Conservation (phyloP, 805 yeast genomes). For the Debaryomyces tyrocola region DNA sequence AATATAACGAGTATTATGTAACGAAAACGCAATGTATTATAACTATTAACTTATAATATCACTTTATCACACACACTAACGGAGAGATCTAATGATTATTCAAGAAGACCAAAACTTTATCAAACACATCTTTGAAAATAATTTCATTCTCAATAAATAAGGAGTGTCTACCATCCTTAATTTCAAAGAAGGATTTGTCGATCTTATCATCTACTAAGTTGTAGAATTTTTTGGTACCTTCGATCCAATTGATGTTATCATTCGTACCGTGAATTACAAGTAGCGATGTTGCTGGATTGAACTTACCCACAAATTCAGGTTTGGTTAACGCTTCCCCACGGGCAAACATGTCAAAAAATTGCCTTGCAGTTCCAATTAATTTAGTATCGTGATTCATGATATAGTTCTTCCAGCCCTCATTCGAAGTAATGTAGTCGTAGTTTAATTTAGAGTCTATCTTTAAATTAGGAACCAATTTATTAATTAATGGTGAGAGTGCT, state of each 20-base stretch:
- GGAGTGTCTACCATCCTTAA: slow-evolving; percentile 43
- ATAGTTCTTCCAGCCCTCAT: slow-evolving; percentile 46
- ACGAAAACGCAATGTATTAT: no score
- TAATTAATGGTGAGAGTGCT: slow-evolving; percentile 38
- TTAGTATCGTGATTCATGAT: slow-evolving; percentile 39
- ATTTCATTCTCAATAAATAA: slow-evolving; percentile 48
- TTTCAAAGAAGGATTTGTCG: slow-evolving; percentile 26
- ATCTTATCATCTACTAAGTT: slow-evolving; percentile 29
- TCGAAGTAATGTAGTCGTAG: slow-evolving; percentile 54
- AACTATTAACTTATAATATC: no score
- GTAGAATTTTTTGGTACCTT: slow-evolving; percentile 46
- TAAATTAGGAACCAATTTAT: slow-evolving; percentile 44
- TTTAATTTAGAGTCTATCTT: slow-evolving; percentile 56
- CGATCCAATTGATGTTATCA: slow-evolving; percentile 61
- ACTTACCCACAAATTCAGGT: slow-evolving; percentile 32
- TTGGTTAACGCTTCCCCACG: slow-evolving; percentile 58
- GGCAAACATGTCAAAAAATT: slow-evolving; percentile 59
- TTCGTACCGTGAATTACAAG: slow-evolving; percentile 60
- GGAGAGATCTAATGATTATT: background rate
- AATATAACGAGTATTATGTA: no score
- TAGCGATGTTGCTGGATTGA: slow-evolving; percentile 45
- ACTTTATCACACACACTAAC: no score
- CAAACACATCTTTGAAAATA: slow-evolving; percentile 32
- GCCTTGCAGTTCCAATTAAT: slow-evolving; percentile 52
- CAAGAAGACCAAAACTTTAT: slow-evolving; percentile 41